Evolutionary conservation across 352 stramenopile species (phyloP), one percentile per base, ranked within the genome.

Genomic region (Globisporangium recalcitrans): DNA sequence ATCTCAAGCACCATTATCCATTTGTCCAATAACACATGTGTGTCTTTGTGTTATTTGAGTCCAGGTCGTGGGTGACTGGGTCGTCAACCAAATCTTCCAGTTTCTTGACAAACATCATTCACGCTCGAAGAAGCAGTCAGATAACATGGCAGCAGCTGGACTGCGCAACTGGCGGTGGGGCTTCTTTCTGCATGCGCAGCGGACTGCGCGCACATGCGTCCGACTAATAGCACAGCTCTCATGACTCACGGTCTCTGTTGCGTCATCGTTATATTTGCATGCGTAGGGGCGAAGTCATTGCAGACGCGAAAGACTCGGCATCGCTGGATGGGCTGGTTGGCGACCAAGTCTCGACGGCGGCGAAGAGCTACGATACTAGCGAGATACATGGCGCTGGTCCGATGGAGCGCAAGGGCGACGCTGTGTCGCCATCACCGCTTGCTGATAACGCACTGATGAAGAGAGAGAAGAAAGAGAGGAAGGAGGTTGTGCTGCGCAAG

Each of bases 91-190:
- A n/a, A n/a, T n/a, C n/a, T n/a, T n/a, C n/a, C n/a, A n/a, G n/a
- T n/a, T n/a, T n/a, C n/a, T n/a, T n/a, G n/a, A n/a, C n/a, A n/a
- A n/a, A n/a, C n/a, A n/a, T n/a, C n/a, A n/a, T n/a, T n/a, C n/a
- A n/a, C n/a, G n/a, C n/a, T n/a, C n/a, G n/a, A n/a, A n/a, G n/a
- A n/a, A n/a, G n/a, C n/a, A n/a, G n/a, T n/a, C n/a, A n/a, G n/a
- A n/a, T n/a, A n/a, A n/a, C n/a, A n/a, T n/a, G n/a, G n/a, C n/a
- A n/a, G 26, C 48, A 16, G 31, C n/a, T 1, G 65, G 65, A 19
- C 42, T 75, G 47, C 64, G 71, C 26, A 78, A 78, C 57, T 78
- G 71, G 71, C 68, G 71, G 71, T 78, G 13, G 11, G 51, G 51
- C 16, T 52, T 26, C 1, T 4, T 36, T 46, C 14, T 19, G 11